Evolutionary conservation across 306 rosid species (phyloP).

Genomic region (Malus fusca): DNA sequence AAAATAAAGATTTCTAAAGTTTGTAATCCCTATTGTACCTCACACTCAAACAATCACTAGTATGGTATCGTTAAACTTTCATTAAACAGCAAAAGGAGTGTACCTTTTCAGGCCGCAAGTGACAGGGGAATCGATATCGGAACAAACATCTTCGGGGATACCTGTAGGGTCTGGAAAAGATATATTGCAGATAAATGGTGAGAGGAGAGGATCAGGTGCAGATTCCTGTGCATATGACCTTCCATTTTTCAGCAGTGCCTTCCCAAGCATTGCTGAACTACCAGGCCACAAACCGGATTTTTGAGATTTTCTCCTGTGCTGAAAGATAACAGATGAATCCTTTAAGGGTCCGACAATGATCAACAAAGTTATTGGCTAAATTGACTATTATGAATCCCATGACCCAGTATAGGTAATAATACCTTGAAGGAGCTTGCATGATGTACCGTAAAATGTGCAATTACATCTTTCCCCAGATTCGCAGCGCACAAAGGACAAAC

Average conservation of each 20-base stretch:
- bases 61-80: not conserved
- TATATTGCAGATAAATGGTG: constrained; percentile 49
- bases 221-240: constrained; percentile 43
- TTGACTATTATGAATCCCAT: not conserved
- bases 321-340: constrained; percentile 16
- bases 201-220: constrained; percentile 67
- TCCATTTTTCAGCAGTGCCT: constrained; percentile 32
- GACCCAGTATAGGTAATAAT: constrained; percentile 10
- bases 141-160: constrained; percentile 23
- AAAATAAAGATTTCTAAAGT: not conserved
- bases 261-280: constrained; percentile 46
- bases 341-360: not conserved
- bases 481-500: constrained; percentile 93
- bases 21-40: not conserved
- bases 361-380: not conserved
- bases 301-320: constrained; percentile 66
- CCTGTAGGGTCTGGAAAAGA: constrained; percentile 25
- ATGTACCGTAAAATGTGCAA: constrained; percentile 52
- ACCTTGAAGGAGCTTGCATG: constrained; percentile 74
- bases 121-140: constrained; percentile 21
- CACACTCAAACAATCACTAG: not conserved
- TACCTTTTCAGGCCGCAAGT: constrained; percentile 45
- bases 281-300: constrained; percentile 44
- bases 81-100: not conserved
- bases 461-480: constrained; percentile 61